Evolutionary conservation across 331 rosid genomes (phyloP), one percentile per base, ranked within the genome.

Genomic region (Rosa hybrid): DNA sequence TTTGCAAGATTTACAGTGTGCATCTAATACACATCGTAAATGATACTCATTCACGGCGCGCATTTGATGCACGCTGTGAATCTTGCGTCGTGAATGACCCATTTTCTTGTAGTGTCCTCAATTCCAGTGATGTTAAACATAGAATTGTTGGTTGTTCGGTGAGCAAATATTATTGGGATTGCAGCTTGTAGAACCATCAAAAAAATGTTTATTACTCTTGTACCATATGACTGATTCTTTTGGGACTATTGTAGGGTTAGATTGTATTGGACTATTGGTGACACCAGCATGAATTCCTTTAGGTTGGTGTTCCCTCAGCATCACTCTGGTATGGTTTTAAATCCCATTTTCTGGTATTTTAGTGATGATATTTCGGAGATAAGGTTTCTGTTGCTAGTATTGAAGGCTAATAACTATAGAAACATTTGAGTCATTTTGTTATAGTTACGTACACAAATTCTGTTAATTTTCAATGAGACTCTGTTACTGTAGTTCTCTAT

Each of bases 181-280:
- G 79, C 82, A 81, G 82, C 78, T 88, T 92, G 84, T 79, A 86
- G 85, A 57, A 79, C 90, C 78, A 62, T 86, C 90, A 83, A 82
- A 41, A 85, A 85, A 78, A 3, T 87, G 74, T 83, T 80, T 86
- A 84, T 92, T 83, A 83, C 84, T 82, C 77, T 34, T 81, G 87
- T 82, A 86, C 83, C 91, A 87, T 90, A 77, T 89, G 85, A 90
- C 95, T 89, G 90, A 90, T 90, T 78, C 87, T 89, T 86, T 90
- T 90, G 97, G 85, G 97, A 87, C 86, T 88, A 78, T 87, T 90
- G 97, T 94, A 92, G 97, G 98, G 85, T 92, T 91, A 91, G 97
- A 90, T 76, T 94, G 53, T 89, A 70, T 88, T 90, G 94, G 92
- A 90, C 89, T 84, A 79, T 83, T 94, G 81, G 98, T 94, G 87